phyloP scores from a whole-genome alignment of 2,329 filamentous ascomycete genomes.

The Ceratocystis papillata region DNA sequence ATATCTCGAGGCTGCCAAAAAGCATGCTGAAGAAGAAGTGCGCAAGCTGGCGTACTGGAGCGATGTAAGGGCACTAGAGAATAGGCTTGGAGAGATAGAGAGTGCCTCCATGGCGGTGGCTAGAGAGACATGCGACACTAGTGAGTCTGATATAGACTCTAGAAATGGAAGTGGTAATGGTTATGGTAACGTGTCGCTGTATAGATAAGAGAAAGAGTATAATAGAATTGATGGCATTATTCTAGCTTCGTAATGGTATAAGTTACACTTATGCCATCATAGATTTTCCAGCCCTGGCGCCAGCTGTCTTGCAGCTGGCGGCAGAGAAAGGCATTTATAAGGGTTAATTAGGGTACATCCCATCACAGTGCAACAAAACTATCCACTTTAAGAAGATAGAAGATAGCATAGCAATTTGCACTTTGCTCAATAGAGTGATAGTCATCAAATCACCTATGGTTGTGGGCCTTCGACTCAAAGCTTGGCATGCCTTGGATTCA shows the following conservation, averaged over 20 bases:
- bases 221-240: not conserved
- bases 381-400: no score
- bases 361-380: no score
- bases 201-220: not conserved
- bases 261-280: no score
- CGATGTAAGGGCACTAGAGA: slow-evolving; percentile 61
- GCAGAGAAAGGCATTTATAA: not conserved
- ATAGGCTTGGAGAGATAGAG: slow-evolving; percentile 37
- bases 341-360: no score
- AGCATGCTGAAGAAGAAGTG: slow-evolving; percentile 70
- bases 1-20: slow-evolving; percentile 61
- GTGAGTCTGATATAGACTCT: not conserved
- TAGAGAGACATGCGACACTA: slow-evolving; percentile 25
- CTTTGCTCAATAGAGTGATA: no score
- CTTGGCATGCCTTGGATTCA: not conserved
- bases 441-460: not conserved
- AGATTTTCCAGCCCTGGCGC: no score
- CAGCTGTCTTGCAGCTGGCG: not conserved
- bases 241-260: no score
- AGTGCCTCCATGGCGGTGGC: slow-evolving; percentile 34
- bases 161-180: not conserved
- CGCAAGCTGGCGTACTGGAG: slow-evolving; percentile 78
- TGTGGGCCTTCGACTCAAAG: not conserved
- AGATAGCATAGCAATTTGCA: no score
- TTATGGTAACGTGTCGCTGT: not conserved